These are phyloP conservation scores for Tylopilus orsonianus DNA, from an alignment of 1,284 basidiomycete genomes.

Conservation along the genomic window DNA sequence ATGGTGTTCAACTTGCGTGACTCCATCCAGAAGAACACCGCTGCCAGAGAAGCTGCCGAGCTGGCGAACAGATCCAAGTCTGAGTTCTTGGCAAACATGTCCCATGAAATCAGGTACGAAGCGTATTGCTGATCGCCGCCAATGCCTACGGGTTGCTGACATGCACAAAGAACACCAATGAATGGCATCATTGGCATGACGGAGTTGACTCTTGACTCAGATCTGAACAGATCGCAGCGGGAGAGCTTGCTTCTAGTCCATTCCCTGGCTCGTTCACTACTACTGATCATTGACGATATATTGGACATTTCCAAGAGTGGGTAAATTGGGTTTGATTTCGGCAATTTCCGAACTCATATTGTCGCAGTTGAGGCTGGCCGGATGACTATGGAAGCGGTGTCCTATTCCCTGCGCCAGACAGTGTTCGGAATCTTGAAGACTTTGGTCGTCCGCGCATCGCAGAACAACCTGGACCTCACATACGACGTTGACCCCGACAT, in stretches of 20 bases:
- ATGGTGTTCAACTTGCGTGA: slow-evolving; percentile 99
- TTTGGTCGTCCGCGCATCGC: slow-evolving; percentile 94
- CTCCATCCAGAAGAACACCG: slow-evolving; percentile 98
- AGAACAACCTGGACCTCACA: slow-evolving; percentile 95
- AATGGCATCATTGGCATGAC: slow-evolving; percentile 99
- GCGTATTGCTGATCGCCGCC: slow-evolving; percentile 6
- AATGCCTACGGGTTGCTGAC: slow-evolving; percentile 13
- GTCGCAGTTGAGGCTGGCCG: slow-evolving; percentile 92
- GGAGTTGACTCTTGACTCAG: slow-evolving; percentile 93
- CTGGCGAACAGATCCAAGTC: slow-evolving; percentile 95
- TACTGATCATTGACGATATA: slow-evolving; percentile 98
- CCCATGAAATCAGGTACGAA: slow-evolving; percentile 86
- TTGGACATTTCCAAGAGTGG: slow-evolving; percentile 97
- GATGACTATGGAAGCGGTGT: slow-evolving; percentile 99
- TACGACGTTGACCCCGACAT: slow-evolving; percentile 97
- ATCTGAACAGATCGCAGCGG: slow-evolving; percentile 84
- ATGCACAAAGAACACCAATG: slow-evolving; percentile 81
- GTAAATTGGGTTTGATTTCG: slow-evolving; percentile 34
- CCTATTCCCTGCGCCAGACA: slow-evolving; percentile 95
- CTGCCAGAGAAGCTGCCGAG: slow-evolving; percentile 96
- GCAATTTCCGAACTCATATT: slow-evolving; percentile 8
- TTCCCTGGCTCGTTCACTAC: slow-evolving; percentile 87
- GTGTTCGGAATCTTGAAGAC: slow-evolving; percentile 99
- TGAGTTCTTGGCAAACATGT: slow-evolving; percentile 98
- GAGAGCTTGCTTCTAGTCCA: slow-evolving; percentile 97